phyloP scores from a whole-genome alignment of 2,329 filamentous ascomycete genomes.

The Zasmidium citrigriseum region DNA sequence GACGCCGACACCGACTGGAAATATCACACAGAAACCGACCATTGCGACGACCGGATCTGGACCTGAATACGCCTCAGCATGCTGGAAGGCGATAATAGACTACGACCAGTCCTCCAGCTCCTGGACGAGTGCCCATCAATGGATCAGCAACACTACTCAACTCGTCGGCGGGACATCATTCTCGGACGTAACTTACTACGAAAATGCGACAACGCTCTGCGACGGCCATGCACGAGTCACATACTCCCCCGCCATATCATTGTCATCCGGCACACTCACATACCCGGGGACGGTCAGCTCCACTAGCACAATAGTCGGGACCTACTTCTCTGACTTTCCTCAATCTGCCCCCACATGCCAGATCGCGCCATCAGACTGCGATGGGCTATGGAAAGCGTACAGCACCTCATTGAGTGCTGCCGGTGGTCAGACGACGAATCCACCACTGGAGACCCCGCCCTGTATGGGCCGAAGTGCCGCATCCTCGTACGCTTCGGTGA shows the following conservation, averaged over 20 bases:
- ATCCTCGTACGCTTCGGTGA: constrained; percentile 8
- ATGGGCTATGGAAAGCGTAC: constrained; percentile 31
- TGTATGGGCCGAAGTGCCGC: constrained; percentile 26
- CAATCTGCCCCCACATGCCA: constrained; percentile 26
- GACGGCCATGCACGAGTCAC: constrained; percentile 32
- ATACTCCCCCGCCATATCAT: constrained; percentile 25
- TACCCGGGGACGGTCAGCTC: constrained; percentile 10
- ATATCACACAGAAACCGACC: constrained; percentile 4
- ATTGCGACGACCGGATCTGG: constrained; percentile 14
- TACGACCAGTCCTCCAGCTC: neutral
- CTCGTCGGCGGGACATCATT: constrained; percentile 20
- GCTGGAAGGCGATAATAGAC: neutral
- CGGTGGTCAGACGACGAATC: constrained; percentile 17
- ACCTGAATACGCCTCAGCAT: constrained; percentile 8
- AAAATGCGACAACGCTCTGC: constrained; percentile 32
- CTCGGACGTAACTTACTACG: constrained; percentile 28
- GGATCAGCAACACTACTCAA: constrained; percentile 7
- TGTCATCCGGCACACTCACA: constrained; percentile 20
- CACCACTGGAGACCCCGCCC: constrained; percentile 25
- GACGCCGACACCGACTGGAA: neutral
- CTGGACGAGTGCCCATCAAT: neutral
- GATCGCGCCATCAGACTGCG: constrained; percentile 30
- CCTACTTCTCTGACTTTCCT: constrained; percentile 15
- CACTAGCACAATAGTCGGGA: constrained; percentile 12
- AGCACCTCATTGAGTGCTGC: constrained; percentile 20